Evolutionary conservation across 2,329 filamentous ascomycete species (phyloP), one percentile per base, ranked within the genome.

Genomic region (Myrmaecium sp.): DNA sequence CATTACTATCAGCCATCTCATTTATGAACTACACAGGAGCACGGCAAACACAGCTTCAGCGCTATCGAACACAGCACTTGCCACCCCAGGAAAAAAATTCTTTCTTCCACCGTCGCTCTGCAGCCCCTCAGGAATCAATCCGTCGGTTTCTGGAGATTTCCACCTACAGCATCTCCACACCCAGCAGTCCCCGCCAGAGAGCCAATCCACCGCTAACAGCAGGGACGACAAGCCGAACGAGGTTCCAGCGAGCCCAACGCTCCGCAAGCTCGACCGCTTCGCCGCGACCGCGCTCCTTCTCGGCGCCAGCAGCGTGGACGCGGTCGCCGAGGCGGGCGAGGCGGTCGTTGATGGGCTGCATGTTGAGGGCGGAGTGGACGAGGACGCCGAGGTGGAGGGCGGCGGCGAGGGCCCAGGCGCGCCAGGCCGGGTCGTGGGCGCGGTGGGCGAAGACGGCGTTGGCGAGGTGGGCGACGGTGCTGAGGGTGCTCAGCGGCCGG

Each of bases 281-380:
- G 32, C 34, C 31, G 49, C 28, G 28, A 50, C 46, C 32, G 48
- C 45, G 21, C 45, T 4, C 36, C 35, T 11, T 40, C 38, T 22
- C 41, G n/a, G n/a, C n/a, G n/a, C n/a, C n/a, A n/a, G n/a, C n/a
- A n/a, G n/a, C n/a, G n/a, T n/a, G n/a, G n/a, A n/a, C 31, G 30
- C 49, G 14, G 33, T 34, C 51, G 39, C 32, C 48, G 29, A 62
- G 39, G 10, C 47, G 52, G 30, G 58, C 55, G n/a, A 63, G 32
- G 41, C 57, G 55, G 30, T 54, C 51, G 30, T 64, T 63, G 35
- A 63, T 35, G 14, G 59, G 59, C 49, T 63, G 58, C 58, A 63
- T 60, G 31, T 64, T 63, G 11, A 57, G 28, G 2, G 59, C 59
- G 8, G 55, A 58, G 32, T 63, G 59, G n/a, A 63, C 33, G 21